Conservation (phyloP, 2,329 filamentous ascomycete genomes). For the Mycosphaerella arachidis region DNA sequence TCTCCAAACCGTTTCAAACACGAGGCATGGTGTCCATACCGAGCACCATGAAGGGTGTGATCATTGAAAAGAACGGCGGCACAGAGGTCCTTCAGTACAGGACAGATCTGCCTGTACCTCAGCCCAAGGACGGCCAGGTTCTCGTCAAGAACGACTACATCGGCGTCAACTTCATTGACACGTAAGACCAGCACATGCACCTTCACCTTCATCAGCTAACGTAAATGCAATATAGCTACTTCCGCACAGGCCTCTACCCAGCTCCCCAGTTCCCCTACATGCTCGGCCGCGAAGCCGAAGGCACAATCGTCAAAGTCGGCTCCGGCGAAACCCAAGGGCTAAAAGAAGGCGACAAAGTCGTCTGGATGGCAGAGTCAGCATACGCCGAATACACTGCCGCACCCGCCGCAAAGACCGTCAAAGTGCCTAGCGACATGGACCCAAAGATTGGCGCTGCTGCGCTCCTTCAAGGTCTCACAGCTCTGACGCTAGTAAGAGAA, state of each 20-base stretch:
- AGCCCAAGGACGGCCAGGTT: conserved; percentile 63
- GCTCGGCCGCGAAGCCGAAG: conserved; percentile 74
- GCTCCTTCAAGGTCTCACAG: conserved; percentile 78
- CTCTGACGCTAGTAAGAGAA: conserved; percentile 73
- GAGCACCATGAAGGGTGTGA: conserved; percentile 67
- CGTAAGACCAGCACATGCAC: conserved; percentile 39
- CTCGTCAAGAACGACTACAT: conserved; percentile 75
- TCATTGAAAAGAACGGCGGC: conserved; percentile 68
- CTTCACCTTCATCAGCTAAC: neutral
- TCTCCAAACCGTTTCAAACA: conserved; percentile 6
- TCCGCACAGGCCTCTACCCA: conserved; percentile 77
- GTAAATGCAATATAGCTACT: conserved; percentile 54
- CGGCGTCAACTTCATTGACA: conserved; percentile 88
- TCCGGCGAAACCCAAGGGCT: conserved; percentile 51
- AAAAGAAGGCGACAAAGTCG: conserved; percentile 64
- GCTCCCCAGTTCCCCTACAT: conserved; percentile 65
- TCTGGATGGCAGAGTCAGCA: conserved; percentile 56
- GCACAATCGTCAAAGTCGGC: conserved; percentile 62
- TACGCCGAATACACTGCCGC: conserved; percentile 59
- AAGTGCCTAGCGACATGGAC: conserved; percentile 59
- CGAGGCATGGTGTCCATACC: conserved; percentile 50
- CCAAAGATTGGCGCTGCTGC: conserved; percentile 63
- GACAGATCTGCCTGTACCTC: conserved; percentile 66
- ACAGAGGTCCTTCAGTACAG: conserved; percentile 67
- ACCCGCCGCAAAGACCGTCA: conserved; percentile 52